Conservation (phyloP, 2,329 filamentous ascomycete species). For the Colletotrichum sidae region DNA sequence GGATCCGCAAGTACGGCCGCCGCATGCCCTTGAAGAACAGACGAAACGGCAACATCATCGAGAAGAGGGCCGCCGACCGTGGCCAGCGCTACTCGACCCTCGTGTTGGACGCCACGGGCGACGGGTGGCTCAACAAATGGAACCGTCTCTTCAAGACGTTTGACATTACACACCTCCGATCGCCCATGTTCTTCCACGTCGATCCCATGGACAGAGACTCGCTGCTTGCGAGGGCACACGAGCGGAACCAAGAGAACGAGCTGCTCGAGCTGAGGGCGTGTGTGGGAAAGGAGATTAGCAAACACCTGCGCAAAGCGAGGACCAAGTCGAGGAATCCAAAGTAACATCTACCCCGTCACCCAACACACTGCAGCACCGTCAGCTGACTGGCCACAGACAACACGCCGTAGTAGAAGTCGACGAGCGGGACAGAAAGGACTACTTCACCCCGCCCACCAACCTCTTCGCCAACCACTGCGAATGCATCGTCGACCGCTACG, state of each 20-base stretch:
- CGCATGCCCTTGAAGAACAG: conserved; percentile 69
- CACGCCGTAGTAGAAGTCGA: conserved; percentile 67
- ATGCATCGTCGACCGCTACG: conserved; percentile 68
- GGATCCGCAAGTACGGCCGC: conserved; percentile 75
- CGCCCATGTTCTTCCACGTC: conserved; percentile 86
- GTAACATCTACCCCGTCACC: conserved; percentile 31
- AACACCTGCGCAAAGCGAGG: conserved; percentile 73
- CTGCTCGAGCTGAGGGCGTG: conserved; percentile 78
- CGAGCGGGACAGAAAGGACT: conserved; percentile 75
- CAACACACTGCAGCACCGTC: neutral
- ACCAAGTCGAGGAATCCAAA: conserved; percentile 37
- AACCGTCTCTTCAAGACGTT: conserved; percentile 75
- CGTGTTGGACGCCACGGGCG: conserved; percentile 74
- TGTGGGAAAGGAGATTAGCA: conserved; percentile 83
- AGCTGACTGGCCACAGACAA: conserved; percentile 49
- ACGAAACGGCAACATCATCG: conserved; percentile 51
- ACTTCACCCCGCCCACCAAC: conserved; percentile 72
- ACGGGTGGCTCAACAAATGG: conserved; percentile 78
- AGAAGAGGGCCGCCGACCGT: conserved; percentile 37
- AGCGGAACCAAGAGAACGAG: conserved; percentile 69
- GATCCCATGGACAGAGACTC: conserved; percentile 82
- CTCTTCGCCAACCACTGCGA: conserved; percentile 73
- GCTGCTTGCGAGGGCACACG: conserved; percentile 75
- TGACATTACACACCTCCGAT: conserved; percentile 78
- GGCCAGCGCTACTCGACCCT: conserved; percentile 50